Evolutionary conservation across 768 basidiomycete genomes (phyloP).

Genomic region (Dacryopinax primogenitus): DNA sequence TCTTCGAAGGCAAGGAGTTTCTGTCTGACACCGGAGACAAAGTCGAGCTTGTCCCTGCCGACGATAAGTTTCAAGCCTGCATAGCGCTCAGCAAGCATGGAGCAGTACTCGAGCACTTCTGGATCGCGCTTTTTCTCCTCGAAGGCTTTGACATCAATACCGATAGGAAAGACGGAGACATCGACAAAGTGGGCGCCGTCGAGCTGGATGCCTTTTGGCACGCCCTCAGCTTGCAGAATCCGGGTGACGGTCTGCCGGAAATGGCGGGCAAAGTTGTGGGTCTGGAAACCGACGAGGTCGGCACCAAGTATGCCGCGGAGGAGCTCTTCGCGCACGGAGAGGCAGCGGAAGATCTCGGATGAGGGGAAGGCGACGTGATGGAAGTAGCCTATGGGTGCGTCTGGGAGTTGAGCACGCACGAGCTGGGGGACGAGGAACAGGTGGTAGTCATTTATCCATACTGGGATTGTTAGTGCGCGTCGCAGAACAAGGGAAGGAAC

Average conservation of each 20-base stretch:
- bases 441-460: slow-evolving; percentile 81
- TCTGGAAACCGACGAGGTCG: slow-evolving; percentile 88
- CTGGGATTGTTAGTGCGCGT: slow-evolving; percentile 3
- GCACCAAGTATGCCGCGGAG: slow-evolving; percentile 84
- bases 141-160: slow-evolving; percentile 63
- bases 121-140: slow-evolving; percentile 57
- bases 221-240: slow-evolving; percentile 64
- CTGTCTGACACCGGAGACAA: slow-evolving; percentile 71
- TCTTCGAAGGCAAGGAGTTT: slow-evolving; percentile 73
- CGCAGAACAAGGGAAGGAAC: slow-evolving; percentile 11
- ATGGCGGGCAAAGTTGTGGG: slow-evolving; percentile 67
- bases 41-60: slow-evolving; percentile 79
- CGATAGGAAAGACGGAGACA: slow-evolving; percentile 82
- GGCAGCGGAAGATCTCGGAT: slow-evolving; percentile 88
- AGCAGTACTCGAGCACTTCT: slow-evolving; percentile 74
- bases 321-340: slow-evolving; percentile 63
- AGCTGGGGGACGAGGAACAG: slow-evolving; percentile 83
- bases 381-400: slow-evolving; percentile 80
- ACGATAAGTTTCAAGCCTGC: slow-evolving; percentile 77
- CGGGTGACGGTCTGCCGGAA: slow-evolving; percentile 76
- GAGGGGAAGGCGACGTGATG: slow-evolving; percentile 93
- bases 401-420: slow-evolving; percentile 54
- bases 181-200: slow-evolving; percentile 57
- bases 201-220: slow-evolving; percentile 71
- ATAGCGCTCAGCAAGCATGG: slow-evolving; percentile 65